Evolutionary conservation across 2,329 filamentous ascomycete species (phyloP).

Genomic region (Colletotrichum sp.): DNA sequence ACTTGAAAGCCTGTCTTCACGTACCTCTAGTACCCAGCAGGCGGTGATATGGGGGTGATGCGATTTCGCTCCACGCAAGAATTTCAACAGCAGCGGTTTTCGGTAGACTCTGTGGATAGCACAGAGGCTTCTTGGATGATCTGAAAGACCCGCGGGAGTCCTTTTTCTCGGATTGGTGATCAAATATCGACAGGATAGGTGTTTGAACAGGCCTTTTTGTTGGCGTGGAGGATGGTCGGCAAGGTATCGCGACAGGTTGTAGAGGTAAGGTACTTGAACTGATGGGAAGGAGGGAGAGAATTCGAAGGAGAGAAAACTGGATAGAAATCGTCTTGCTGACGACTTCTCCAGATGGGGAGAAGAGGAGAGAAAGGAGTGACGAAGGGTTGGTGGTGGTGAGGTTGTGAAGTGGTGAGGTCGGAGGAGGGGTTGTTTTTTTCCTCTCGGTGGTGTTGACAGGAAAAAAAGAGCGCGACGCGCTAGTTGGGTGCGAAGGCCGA

Average conservation of each 20-base stretch:
- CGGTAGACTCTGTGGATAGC: too few species aligned
- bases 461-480: neutral
- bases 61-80: neutral
- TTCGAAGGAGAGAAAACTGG: neutral
- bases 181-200: neutral
- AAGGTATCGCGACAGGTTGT: too few species aligned
- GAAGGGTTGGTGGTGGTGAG: neutral
- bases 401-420: neutral
- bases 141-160: neutral
- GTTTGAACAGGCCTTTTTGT: neutral
- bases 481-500: neutral
- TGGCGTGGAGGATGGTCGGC: too few species aligned
- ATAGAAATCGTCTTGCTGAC: neutral
- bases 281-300: neutral
- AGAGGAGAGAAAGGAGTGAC: neutral
- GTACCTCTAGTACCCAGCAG: neutral
- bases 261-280: too few species aligned
- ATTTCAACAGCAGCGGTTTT: neutral
- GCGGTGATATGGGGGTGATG: neutral
- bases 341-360: neutral
- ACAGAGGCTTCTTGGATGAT: too few species aligned
- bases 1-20: neutral
- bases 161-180: neutral
- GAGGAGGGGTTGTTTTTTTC: neutral
- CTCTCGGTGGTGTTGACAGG: neutral